Evolutionary conservation across 1,284 basidiomycete genomes (phyloP).

Genomic region (Exobasidium cylindrosporum): DNA sequence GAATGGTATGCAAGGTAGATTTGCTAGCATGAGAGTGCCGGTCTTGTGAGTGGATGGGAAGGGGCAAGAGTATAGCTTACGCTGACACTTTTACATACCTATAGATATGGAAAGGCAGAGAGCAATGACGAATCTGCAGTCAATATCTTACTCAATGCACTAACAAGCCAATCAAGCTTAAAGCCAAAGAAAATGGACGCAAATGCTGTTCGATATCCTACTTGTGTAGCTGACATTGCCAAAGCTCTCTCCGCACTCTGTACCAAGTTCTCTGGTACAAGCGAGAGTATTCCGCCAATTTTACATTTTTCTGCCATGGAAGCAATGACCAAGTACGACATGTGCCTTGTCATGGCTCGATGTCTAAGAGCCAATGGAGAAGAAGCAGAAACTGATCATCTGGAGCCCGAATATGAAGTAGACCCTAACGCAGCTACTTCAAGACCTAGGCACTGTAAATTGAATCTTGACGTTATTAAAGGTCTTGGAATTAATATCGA

Average conservation of each 20-base stretch:
- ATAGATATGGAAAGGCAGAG: constrained; percentile 35
- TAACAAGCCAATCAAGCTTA: constrained; percentile 21
- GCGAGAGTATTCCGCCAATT: constrained; percentile 33
- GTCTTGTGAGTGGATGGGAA: constrained; percentile 26
- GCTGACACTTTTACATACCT: background rate
- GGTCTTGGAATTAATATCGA: constrained; percentile 36
- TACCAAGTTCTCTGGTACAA: constrained; percentile 17
- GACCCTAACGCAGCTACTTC: constrained; percentile 45
- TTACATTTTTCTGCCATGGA: constrained; percentile 59
- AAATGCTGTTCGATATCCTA: constrained; percentile 60
- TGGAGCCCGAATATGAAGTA: constrained; percentile 47
- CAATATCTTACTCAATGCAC: constrained; percentile 43
- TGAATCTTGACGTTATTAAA: constrained; percentile 36
- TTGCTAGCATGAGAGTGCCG: constrained; percentile 57
- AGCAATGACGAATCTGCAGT: constrained; percentile 49
- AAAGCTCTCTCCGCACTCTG: constrained; percentile 46
- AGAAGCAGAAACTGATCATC: constrained; percentile 30
- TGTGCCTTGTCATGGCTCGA: constrained; percentile 51
- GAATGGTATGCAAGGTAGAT: constrained; percentile 30
- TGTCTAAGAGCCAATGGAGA: constrained; percentile 16
- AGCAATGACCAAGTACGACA: constrained; percentile 60
- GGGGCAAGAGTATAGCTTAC: background rate
- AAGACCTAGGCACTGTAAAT: constrained; percentile 47
- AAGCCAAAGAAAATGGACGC: constrained; percentile 38
- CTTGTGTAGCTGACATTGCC: constrained; percentile 59